phyloP scores from a whole-genome alignment of 2,329 filamentous ascomycete genomes.

The Fonsecaea nubica region DNA sequence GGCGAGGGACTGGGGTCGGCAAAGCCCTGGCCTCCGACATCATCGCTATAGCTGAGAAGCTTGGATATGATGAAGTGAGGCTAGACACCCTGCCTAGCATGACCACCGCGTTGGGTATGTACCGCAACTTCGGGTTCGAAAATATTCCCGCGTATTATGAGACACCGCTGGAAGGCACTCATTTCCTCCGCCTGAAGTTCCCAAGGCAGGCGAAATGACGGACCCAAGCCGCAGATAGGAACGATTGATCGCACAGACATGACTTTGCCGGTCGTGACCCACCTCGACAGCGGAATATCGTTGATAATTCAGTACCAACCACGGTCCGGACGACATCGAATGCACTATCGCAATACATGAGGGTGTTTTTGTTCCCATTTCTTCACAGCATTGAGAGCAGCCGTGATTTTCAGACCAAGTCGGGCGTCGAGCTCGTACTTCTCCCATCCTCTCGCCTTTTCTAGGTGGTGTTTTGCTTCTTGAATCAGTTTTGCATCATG shows the following conservation, averaged over 20 bases:
- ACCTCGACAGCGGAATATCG: not conserved
- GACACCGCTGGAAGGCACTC: slow-evolving; percentile 60
- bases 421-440: slow-evolving; percentile 67
- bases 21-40: slow-evolving; percentile 55
- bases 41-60: slow-evolving; percentile 52
- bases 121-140: slow-evolving; percentile 59
- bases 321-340: not conserved
- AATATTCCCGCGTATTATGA: slow-evolving; percentile 62
- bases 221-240: not conserved
- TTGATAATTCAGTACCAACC: not conserved
- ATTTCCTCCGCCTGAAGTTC: slow-evolving; percentile 55
- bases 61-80: slow-evolving; percentile 61
- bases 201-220: slow-evolving; percentile 8
- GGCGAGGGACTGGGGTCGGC: slow-evolving; percentile 59
- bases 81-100: slow-evolving; percentile 64
- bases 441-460: slow-evolving; percentile 66
- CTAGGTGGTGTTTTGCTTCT: slow-evolving; percentile 62
- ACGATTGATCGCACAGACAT: not conserved
- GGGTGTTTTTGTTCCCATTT: slow-evolving; percentile 49
- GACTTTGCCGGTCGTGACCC: not conserved
- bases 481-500: slow-evolving; percentile 52
- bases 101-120: slow-evolving; percentile 58
- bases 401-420: slow-evolving; percentile 57
- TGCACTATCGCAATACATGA: slow-evolving; percentile 10
- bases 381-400: slow-evolving; percentile 52